Evolutionary conservation across 306 rosid genomes (phyloP).

Genomic region (Carpinus fangiana): DNA sequence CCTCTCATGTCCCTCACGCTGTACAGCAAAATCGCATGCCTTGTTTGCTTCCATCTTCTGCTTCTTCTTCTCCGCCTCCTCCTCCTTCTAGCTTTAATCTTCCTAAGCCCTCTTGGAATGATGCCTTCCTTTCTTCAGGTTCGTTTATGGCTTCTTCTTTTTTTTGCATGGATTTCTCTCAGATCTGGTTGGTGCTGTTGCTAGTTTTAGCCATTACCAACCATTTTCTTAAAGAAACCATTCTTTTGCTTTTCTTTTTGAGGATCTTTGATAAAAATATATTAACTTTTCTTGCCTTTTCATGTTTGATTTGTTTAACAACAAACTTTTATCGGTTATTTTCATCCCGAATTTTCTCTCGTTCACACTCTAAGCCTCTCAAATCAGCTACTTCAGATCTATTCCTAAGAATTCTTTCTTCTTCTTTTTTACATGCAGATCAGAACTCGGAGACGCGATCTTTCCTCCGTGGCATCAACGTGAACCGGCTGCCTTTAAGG

Average conservation of each 20-base stretch:
- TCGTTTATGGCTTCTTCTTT: not conserved
- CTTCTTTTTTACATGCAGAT: conserved; percentile 44
- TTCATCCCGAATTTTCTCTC: conserved; percentile 10
- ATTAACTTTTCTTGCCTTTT: not conserved
- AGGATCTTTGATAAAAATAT: not conserved
- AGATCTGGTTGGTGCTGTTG: conserved; percentile 43
- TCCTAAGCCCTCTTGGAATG: conserved; percentile 54
- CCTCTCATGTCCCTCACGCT: too few species aligned
- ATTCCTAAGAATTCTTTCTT: not conserved
- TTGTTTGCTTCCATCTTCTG: conserved; percentile 30
- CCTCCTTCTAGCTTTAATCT: conserved; percentile 25
- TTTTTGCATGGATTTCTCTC: conserved; percentile 28
- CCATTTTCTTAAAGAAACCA: conserved; percentile 5
- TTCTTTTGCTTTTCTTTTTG: not conserved
- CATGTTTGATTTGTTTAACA: not conserved
- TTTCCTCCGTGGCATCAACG: conserved; percentile 82
- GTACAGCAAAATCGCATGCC: conserved; percentile 58
- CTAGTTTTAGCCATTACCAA: not conserved
- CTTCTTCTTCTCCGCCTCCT: conserved; percentile 33
- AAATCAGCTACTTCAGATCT: conserved; percentile 5
- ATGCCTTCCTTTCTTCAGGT: conserved; percentile 55
- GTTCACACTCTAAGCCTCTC: conserved; percentile 8
- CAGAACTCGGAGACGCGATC: conserved; percentile 54
- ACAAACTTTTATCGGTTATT: not conserved
- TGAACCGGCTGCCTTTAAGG: conserved; percentile 72